Evolutionary conservation across 768 basidiomycete species (phyloP).

Genomic region (Clitopilus passeckerianus): DNA sequence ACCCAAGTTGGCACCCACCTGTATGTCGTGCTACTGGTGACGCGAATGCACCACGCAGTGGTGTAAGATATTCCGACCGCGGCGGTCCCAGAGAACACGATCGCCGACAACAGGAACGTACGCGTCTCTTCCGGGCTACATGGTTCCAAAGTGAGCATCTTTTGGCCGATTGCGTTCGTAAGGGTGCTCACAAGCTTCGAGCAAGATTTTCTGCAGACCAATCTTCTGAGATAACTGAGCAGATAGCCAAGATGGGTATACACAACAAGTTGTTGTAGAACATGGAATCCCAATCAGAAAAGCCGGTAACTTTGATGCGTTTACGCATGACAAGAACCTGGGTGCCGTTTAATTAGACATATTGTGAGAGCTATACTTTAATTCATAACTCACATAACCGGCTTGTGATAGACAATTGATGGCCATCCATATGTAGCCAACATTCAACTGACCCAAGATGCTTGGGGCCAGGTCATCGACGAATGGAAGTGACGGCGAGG

Average conservation of each 20-base stretch:
- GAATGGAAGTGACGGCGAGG: neutral
- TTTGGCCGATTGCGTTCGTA: neutral
- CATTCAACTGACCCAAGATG: constrained; percentile 50
- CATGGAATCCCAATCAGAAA: constrained; percentile 98
- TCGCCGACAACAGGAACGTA: constrained; percentile 74
- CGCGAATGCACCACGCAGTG: constrained; percentile 97
- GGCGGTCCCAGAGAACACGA: constrained; percentile 94
- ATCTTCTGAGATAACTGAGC: constrained; percentile 82
- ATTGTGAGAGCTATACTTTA: neutral
- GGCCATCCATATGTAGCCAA: constrained; percentile 97
- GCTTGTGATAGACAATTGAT: constrained; percentile 88
- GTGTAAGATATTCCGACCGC: constrained; percentile 98
- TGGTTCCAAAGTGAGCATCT: constrained; percentile 3
- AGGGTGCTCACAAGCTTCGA: constrained; percentile 79
- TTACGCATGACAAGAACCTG: constrained; percentile 96
- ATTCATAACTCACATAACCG: constrained; percentile 62
- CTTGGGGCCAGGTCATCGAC: constrained; percentile 7
- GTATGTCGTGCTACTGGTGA: constrained; percentile 97
- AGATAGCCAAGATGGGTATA: constrained; percentile 82
- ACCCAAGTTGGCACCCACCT: constrained; percentile 45
- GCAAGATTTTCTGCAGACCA: constrained; percentile 78
- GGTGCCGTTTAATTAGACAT: constrained; percentile 4
- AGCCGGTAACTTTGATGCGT: constrained; percentile 90
- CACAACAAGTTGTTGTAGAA: constrained; percentile 97
- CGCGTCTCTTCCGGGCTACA: constrained; percentile 80